Percentiles rank a stretch among this genome's conserved stretches.
These are phyloP conservation scores for Kregervanrija pseudodelftensis DNA, from an alignment of 805 yeast genomes.

Conservation along the genomic window DNA sequence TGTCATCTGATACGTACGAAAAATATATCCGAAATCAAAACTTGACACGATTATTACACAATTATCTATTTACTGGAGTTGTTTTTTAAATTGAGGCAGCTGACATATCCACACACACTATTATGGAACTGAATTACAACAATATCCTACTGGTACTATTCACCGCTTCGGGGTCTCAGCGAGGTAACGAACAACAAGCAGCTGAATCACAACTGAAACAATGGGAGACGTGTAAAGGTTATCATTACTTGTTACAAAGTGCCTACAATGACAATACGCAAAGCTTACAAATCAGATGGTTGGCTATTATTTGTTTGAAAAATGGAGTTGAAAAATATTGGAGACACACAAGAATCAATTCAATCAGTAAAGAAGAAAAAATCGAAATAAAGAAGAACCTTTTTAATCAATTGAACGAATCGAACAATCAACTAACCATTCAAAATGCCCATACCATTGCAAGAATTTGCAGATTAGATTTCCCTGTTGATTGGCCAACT, in stretches of 20 bases:
- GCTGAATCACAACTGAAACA: slow-evolving; percentile 65
- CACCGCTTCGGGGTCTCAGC: slow-evolving; percentile 43
- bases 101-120: no score
- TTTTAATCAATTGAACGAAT: slow-evolving; percentile 54
- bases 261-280: slow-evolving; percentile 53
- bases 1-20: no score
- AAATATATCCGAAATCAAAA: no score
- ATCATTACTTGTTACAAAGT: slow-evolving; percentile 30
- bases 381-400: slow-evolving; percentile 48
- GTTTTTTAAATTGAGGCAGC: no score
- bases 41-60: no score
- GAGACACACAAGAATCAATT: slow-evolving; percentile 56
- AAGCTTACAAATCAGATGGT: slow-evolving; percentile 70
- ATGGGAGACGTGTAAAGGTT: slow-evolving; percentile 56
- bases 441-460: slow-evolving; percentile 85
- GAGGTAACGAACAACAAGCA: slow-evolving; percentile 44
- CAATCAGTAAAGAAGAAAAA: slow-evolving; percentile 64
- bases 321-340: slow-evolving; percentile 82
- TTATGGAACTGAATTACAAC: slow-evolving; percentile 10
- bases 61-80: no score
- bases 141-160: slow-evolving; percentile 33
- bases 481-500: slow-evolving; percentile 81
- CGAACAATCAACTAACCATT: slow-evolving; percentile 63
- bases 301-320: slow-evolving; percentile 80
- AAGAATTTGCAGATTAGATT: slow-evolving; percentile 73